A percentile compares a stretch with the other conserved stretches of the same genome.
Evolutionary conservation across 306 rosid species (phyloP).

Genomic region (Abrus pulchellus): DNA sequence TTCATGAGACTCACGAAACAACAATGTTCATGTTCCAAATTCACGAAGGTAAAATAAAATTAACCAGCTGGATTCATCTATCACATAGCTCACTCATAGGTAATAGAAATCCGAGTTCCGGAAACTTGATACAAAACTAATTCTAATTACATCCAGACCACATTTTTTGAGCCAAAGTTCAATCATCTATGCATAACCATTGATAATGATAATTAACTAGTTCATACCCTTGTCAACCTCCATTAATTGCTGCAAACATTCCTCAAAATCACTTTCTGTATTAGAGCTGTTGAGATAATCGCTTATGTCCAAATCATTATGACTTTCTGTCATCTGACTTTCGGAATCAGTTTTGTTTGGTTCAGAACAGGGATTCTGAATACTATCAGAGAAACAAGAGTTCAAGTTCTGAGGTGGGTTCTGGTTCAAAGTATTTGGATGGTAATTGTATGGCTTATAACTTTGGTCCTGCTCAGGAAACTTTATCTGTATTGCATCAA

Average conservation of each 20-base stretch:
- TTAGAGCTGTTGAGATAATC: neutral
- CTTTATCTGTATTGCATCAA: neutral
- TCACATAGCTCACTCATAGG: neutral
- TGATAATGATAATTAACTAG: neutral
- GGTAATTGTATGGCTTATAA: neutral
- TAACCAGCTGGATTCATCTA: neutral
- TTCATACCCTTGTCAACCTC: neutral
- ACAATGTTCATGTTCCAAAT: conserved; percentile 14
- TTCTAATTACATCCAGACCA: neutral
- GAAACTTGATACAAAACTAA: neutral
- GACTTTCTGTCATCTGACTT: neutral
- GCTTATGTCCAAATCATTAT: neutral
- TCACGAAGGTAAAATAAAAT: neutral
- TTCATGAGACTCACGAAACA: neutral
- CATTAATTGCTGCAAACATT: neutral
- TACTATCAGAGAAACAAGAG: neutral
- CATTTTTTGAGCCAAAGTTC: neutral
- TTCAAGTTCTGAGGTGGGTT: neutral
- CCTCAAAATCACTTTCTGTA: neutral
- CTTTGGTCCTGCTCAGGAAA: neutral
- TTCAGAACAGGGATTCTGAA: neutral
- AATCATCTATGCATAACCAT: neutral
- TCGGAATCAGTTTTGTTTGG: neutral
- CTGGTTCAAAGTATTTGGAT: neutral
- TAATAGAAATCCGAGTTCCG: neutral